Evolutionary conservation across 2,329 filamentous ascomycete species (phyloP).

Genomic region (Dactylellina leptospora): DNA sequence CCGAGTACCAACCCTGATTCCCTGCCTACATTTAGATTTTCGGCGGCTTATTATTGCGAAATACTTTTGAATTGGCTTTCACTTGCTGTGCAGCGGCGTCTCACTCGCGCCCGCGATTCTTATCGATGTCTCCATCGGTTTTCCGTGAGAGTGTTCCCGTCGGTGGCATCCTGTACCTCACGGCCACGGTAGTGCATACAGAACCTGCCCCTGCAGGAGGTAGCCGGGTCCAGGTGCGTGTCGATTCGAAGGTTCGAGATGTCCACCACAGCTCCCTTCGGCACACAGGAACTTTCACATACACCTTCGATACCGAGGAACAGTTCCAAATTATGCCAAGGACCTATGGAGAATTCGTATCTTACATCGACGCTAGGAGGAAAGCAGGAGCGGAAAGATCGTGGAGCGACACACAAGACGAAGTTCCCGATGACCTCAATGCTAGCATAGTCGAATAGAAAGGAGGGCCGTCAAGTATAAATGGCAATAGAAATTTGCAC

Average conservation of each 20-base stretch:
- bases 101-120: slow-evolving; percentile 74
- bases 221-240: slow-evolving; percentile 74
- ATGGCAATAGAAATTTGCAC: no score
- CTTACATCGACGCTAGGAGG: slow-evolving; percentile 62
- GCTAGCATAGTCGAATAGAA: slow-evolving; percentile 44
- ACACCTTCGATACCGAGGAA: slow-evolving; percentile 74
- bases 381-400: slow-evolving; percentile 57
- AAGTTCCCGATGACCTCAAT: slow-evolving; percentile 42
- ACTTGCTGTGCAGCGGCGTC: slow-evolving; percentile 77
- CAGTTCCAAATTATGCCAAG: slow-evolving; percentile 72
- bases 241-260: slow-evolving; percentile 76
- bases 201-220: slow-evolving; percentile 66
- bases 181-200: slow-evolving; percentile 75
- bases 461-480: background rate
- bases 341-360: slow-evolving; percentile 63
- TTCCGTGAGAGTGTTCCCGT: slow-evolving; percentile 80
- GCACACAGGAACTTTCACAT: slow-evolving; percentile 78
- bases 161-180: slow-evolving; percentile 77
- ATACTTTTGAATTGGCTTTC: slow-evolving; percentile 79
- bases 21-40: slow-evolving; percentile 76
- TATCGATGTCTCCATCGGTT: slow-evolving; percentile 76
- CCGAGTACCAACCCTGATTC: background rate
- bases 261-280: slow-evolving; percentile 74
- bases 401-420: slow-evolving; percentile 45
- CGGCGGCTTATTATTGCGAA: slow-evolving; percentile 76